Base-by-base conservation (phyloP, 1,284 basidiomycete genomes). In the Ustilago tritici region DNA sequence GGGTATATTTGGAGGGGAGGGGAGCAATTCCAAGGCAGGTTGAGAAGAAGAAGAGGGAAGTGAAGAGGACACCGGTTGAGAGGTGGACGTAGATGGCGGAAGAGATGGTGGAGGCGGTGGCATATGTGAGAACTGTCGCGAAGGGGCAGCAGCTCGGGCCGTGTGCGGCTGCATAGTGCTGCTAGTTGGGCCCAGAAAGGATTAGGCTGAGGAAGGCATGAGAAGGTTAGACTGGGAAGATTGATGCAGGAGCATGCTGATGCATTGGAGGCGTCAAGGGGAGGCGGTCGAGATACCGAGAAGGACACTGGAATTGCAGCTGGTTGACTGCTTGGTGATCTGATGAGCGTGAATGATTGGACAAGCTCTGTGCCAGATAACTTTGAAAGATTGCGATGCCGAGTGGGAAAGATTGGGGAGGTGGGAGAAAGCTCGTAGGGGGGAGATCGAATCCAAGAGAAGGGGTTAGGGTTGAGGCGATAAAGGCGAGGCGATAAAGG, bases 11-110 rank as follows among this genome's bases (percentile, higher is more conserved):
- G 50, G 49, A 31, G 17, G 43, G 43, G n/a, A 19, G 17, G 11
- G n/a, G 8, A 19, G n/a, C 43, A 15, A 7, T 46, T n/a, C n/a
- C 43, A 46, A 6, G 7, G 17, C 43, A 19, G 17, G 43, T 46
- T 19, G 43, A 46, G 43, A 6, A 46, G n/a, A 6, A 46, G 40
- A 17, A 3, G 40, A n/a, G 5, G 49, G 14, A 50, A 28, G 10
- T 3, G 6, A 36, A 17, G 46, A 23, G n/a, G 49, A 23, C 15
- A 14, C 36, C 35, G 46, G 15, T 49, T 46, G 34, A 17, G 70
- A 43, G n/a, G 52, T 47, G 12, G 54, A 40, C 12, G 60, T 46
- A 43, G 69, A 36, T n/a, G 64, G 64, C 49, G 61, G 60, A 34
- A 35, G 31, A 47, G 49, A 50, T 32, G 49, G 31, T 50, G 49